phyloP scores from a whole-genome alignment of 805 yeast species.

The Maudiozyma serrabonitensis region DNA sequence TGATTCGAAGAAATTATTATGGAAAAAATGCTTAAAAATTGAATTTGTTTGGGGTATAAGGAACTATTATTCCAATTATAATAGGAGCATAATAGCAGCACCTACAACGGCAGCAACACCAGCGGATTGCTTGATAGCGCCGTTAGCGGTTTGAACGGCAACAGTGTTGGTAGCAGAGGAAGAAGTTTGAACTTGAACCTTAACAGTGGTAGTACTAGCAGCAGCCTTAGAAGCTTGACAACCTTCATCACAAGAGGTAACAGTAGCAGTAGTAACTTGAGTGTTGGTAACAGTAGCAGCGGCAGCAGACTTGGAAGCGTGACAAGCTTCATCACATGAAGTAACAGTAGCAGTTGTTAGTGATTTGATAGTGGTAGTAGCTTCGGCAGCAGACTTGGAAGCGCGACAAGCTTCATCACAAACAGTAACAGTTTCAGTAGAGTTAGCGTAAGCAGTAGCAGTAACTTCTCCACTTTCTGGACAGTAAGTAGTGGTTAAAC shows the following conservation, averaged over 20 bases:
- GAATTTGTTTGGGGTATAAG: neutral
- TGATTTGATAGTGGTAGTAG: neutral
- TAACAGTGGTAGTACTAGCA: neutral
- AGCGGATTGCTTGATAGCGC: conserved; percentile 6
- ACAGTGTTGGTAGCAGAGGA: conserved; percentile 3
- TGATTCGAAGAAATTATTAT: neutral
- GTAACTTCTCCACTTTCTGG: neutral
- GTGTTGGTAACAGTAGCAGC: neutral
- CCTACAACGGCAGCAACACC: conserved; percentile 8
- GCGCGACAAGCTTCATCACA: neutral
- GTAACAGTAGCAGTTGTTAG: neutral
- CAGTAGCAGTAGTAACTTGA: conserved; percentile 2
- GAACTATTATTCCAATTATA: neutral
- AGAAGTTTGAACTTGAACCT: neutral
- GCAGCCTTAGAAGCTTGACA: neutral
- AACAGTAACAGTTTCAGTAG: conserved; percentile 1
- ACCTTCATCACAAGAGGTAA: neutral
- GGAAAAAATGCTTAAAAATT: neutral
- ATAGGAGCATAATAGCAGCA: conserved; percentile 6
- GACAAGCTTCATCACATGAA: neutral
- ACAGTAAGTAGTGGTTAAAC: too few relatives aligned
- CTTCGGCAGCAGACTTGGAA: neutral
- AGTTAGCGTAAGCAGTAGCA: neutral
- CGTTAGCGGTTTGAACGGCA: conserved; percentile 7
- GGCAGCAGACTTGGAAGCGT: conserved; percentile 1